Percentiles rank a stretch among this genome's conserved stretches.
Conservation (phyloP, 148 eudicot genomes). For the Selenicereus undatus region DNA sequence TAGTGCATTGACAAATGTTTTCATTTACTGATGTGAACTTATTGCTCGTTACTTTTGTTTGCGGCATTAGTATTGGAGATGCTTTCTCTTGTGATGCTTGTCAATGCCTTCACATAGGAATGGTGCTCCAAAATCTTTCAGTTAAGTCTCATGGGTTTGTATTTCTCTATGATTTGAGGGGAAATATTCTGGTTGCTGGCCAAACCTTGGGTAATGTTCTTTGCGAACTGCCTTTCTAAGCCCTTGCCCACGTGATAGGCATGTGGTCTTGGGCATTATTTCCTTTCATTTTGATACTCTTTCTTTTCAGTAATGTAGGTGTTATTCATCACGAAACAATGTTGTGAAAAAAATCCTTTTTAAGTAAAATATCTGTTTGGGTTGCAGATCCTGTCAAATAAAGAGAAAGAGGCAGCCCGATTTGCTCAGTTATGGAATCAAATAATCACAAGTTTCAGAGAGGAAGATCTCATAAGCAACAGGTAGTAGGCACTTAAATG, state of each 20-base stretch:
- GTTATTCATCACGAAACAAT: no score
- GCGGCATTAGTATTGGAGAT: not conserved
- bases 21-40: not conserved
- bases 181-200: not conserved
- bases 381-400: constrained; percentile 56
- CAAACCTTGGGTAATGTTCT: no score
- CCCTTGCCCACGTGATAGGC: not conserved
- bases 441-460: constrained; percentile 88
- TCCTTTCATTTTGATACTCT: not conserved
- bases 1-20: not conserved
- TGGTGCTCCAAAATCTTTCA: not conserved
- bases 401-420: constrained; percentile 86
- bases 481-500: constrained; percentile 36
- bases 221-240: not conserved
- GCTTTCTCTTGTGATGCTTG: not conserved
- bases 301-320: not conserved
- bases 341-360: not conserved
- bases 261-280: not conserved
- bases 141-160: not conserved
- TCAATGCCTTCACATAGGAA: no score
- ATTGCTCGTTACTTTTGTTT: not conserved
- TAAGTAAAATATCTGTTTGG: not conserved
- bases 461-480: constrained; percentile 85
- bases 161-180: not conserved
- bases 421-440: constrained; percentile 99